Conservation (phyloP, 2,329 filamentous ascomycete genomes). For the Aspergillus fructus region DNA sequence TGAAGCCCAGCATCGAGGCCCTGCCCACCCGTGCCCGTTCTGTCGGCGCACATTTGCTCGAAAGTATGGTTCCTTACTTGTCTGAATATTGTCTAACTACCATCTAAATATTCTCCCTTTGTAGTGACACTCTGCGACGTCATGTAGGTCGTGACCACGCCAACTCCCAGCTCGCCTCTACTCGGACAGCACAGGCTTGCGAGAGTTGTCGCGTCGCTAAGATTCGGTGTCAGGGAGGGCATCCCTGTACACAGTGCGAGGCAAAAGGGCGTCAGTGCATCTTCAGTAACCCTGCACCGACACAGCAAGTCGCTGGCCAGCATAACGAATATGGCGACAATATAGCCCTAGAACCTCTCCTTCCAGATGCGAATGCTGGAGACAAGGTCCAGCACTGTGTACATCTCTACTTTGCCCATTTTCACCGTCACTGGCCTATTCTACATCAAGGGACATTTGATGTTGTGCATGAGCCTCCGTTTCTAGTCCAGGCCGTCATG, state of each 20-base stretch:
- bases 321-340: neutral
- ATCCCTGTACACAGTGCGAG: constrained; percentile 8
- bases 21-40: constrained; percentile 12
- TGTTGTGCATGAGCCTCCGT: constrained; percentile 14
- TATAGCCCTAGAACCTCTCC: neutral
- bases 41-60: constrained; percentile 18
- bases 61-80: neutral
- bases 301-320: neutral
- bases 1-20: constrained; percentile 11
- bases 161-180: neutral
- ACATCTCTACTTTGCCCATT: constrained; percentile 24
- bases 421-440: constrained; percentile 28
- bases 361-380: neutral
- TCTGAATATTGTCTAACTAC: too few relatives aligned
- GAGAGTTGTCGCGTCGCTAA: constrained; percentile 12
- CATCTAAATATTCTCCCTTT: too few relatives aligned
- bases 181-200: constrained; percentile 17
- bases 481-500: constrained; percentile 24
- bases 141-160: constrained; percentile 20
- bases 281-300: neutral
- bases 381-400: constrained; percentile 8
- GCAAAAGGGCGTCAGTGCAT: neutral
- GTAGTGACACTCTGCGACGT: constrained; percentile 19
- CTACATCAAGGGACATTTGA: constrained; percentile 22
- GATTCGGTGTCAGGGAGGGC: constrained; percentile 11